Conservation (phyloP, 2,329 filamentous ascomycete genomes). For the Helicocarpus griseus region DNA sequence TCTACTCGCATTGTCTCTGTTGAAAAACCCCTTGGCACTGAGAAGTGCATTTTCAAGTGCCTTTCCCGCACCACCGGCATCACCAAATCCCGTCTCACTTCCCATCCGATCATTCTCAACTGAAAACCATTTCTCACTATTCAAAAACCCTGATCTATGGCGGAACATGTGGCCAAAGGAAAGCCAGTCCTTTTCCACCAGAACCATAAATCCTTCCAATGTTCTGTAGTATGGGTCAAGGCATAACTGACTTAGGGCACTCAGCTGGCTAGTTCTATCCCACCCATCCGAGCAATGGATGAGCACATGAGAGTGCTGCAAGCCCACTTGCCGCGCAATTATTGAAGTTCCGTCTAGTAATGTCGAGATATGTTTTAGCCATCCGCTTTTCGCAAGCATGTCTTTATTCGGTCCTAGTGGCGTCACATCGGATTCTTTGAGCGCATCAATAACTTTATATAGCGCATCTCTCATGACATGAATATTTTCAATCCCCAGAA, state of each 20-base stretch:
- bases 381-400: conserved; percentile 69
- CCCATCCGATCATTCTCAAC: conserved; percentile 71
- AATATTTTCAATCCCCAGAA: conserved; percentile 94
- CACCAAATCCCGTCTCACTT: conserved; percentile 36
- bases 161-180: conserved; percentile 98
- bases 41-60: conserved; percentile 77
- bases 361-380: conserved; percentile 80
- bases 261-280: conserved; percentile 93
- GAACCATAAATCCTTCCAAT: conserved; percentile 83
- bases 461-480: conserved; percentile 94
- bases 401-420: conserved; percentile 74
- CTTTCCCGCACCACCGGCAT: conserved; percentile 47
- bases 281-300: conserved; percentile 98
- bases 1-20: conserved; percentile 61
- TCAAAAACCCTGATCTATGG: conserved; percentile 77
- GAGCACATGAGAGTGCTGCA: conserved; percentile 87
- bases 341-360: conserved; percentile 76
- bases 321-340: conserved; percentile 78
- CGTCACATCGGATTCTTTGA: conserved; percentile 87
- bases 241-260: conserved; percentile 82
- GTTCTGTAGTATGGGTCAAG: conserved; percentile 94
- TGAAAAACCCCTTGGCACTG: conserved; percentile 83
- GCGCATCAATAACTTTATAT: conserved; percentile 72
- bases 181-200: conserved; percentile 96
- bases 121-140: conserved; percentile 88